Evolutionary conservation across 2,329 filamentous ascomycete genomes (phyloP).

Genomic region (Botryosphaeria dothidea): DNA sequence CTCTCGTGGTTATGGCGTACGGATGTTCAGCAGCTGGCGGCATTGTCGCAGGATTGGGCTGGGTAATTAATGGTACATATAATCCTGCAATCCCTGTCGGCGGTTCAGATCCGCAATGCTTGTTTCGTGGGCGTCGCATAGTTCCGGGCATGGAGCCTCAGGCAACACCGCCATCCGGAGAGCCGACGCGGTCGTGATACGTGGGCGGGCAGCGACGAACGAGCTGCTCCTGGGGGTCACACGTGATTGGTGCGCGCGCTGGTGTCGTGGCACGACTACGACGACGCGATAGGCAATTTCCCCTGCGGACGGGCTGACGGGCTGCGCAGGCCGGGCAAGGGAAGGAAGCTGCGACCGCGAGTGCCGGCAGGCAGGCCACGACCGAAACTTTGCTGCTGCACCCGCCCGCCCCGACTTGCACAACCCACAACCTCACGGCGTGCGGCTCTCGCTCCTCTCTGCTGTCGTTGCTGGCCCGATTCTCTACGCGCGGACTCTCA

Average conservation of each 20-base stretch:
- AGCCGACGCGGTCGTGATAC: constrained; percentile 7
- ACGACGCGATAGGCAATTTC: constrained; percentile 15
- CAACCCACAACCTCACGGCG: neutral
- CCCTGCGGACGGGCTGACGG: constrained; percentile 9
- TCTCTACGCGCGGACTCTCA: constrained; percentile 6
- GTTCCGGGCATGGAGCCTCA: neutral
- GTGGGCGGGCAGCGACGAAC: constrained; percentile 2
- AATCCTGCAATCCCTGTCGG: neutral
- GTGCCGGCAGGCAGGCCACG: constrained; percentile 6
- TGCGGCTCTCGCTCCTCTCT: constrained; percentile 7
- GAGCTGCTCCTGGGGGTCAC: neutral
- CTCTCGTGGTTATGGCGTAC: constrained; percentile 17
- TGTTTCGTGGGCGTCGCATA: constrained; percentile 4
- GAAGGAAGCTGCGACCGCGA: constrained; percentile 10
- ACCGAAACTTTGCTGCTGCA: constrained; percentile 5
- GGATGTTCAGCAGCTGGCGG: neutral
- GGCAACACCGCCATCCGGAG: neutral
- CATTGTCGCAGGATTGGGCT: neutral
- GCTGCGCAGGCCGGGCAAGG: constrained; percentile 8
- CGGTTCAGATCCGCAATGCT: neutral
- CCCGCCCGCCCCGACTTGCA: neutral
- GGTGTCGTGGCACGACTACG: constrained; percentile 15
- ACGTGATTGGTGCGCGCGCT: constrained; percentile 17
- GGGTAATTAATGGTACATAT: constrained; percentile 1
- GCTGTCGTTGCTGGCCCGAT: neutral